Evolutionary conservation across 352 stramenopile genomes (phyloP), one percentile per base, ranked within the genome.

Genomic region (Pythium aristosporum): DNA sequence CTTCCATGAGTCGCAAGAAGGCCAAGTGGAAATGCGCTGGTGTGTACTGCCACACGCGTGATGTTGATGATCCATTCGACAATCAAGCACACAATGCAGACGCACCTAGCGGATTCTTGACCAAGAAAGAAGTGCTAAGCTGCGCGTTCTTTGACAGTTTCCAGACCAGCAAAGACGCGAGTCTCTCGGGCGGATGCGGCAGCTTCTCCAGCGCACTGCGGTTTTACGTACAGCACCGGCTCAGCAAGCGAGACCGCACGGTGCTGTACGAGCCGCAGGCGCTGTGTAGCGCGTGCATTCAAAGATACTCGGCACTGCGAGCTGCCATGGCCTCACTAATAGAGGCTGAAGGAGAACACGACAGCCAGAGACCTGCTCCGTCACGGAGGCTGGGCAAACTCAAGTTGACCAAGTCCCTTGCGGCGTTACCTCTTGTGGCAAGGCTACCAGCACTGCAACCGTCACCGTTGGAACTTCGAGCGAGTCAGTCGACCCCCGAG

Each of bases 71-170:
- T 20, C 34, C 48, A 9, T 71, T 61, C 4, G 8, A 36, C 12
- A 36, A 41, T 23, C 23, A 51, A 20, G 20, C 3, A 8, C 52
- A 12, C 30, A 53, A 5, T 18, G 36, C 11, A 8, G 56, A 42
- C 34, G 3, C 34, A 41, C 71, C 80, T 21, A 75, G 77, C 2
- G 79, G 76, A 2, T 84, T 73, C 62, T 54, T 88, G 12, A 88
- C 74, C n/a, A 87, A 86, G 50, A 90, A 89, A 47, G 71, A 88
- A 32, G 9, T 89, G 21, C 69, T 84, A 32, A 88, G 77, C 63
- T 91, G 81, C 48, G 77, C 87, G 32, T 91, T 90, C 43, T 85
- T 75, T 63, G 73, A 88, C 28, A 65, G 74, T 39, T 87, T 76
- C 61, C 59, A 72, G 23, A 65, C 43, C 5, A 68, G 64, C 10